A percentile compares a stretch with the other conserved stretches of the same genome.
Evolutionary conservation across 1,284 basidiomycete species (phyloP).

Genomic region (Vanrija sp.): DNA sequence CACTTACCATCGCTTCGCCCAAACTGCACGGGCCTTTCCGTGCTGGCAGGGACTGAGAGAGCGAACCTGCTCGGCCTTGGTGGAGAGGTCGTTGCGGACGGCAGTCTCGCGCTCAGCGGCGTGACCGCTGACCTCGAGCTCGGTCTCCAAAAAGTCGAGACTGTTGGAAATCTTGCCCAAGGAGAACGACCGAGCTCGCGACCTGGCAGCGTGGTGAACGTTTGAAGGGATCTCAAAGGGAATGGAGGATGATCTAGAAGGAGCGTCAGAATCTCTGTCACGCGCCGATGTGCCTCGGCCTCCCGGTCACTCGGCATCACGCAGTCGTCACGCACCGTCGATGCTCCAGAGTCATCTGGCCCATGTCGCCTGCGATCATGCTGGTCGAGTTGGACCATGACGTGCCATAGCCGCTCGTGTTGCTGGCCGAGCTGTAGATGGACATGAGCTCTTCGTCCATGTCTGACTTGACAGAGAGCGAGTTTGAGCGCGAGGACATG

Average conservation of each 20-base stretch:
- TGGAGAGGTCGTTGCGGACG: constrained; percentile 25
- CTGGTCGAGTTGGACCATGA: constrained; percentile 25
- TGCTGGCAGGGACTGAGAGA: constrained; percentile 25
- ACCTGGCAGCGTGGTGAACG: constrained; percentile 4
- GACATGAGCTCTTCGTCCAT: constrained; percentile 28
- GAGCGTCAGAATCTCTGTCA: neutral
- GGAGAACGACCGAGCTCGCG: constrained; percentile 19
- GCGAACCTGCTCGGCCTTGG: constrained; percentile 17
- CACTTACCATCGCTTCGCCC: constrained; percentile 42
- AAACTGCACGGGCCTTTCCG: constrained; percentile 34
- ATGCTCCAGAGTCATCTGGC: constrained; percentile 32
- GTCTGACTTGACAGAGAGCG: constrained; percentile 34
- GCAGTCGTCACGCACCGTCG: constrained; percentile 20
- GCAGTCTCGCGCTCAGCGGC: constrained; percentile 28
- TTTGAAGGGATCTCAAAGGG: constrained; percentile 15
- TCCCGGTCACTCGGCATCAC: neutral
- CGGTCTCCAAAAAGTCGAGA: constrained; percentile 18
- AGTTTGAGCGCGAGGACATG: constrained; percentile 27
- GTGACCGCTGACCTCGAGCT: constrained; percentile 23
- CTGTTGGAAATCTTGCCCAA: constrained; percentile 17
- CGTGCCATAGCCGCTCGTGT: constrained; percentile 14
- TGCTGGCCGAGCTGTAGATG: constrained; percentile 24
- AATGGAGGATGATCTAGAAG: constrained; percentile 10
- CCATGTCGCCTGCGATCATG: constrained; percentile 24
- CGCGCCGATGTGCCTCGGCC: neutral